Conservation (phyloP, 257 asterid species). For the Salvia miltiorrhiza region DNA sequence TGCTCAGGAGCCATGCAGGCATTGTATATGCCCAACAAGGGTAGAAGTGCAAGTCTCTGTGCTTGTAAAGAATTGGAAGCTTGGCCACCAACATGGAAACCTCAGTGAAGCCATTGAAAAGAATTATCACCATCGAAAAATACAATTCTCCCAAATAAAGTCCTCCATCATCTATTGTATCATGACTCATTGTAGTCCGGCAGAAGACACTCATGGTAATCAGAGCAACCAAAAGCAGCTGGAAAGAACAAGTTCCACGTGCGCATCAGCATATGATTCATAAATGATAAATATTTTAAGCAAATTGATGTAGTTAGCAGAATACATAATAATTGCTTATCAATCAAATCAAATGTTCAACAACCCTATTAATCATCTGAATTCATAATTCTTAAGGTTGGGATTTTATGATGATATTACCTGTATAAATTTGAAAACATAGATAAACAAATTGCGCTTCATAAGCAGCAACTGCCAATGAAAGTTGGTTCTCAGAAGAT, state of each 20-base stretch:
- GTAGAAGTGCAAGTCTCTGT: constrained; percentile 83
- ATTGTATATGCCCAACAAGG: constrained; percentile 94
- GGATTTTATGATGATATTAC: constrained; percentile 33
- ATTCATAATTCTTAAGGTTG: not conserved
- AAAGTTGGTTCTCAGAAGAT: constrained; percentile 71
- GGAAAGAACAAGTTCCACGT: constrained; percentile 28
- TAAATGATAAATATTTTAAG: not conserved
- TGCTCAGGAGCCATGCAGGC: constrained; percentile 88
- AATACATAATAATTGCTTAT: not conserved
- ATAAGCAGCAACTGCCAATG: constrained; percentile 85
- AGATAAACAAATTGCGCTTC: constrained; percentile 85
- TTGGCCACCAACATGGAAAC: constrained; percentile 89
- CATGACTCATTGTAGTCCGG: constrained; percentile 80
- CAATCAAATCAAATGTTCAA: constrained; percentile 17
- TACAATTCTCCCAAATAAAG: constrained; percentile 79
- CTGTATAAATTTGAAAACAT: constrained; percentile 85
- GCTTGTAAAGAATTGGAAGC: constrained; percentile 93
- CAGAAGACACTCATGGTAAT: constrained; percentile 93
- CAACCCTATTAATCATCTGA: constrained; percentile 3
- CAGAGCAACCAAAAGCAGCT: constrained; percentile 84
- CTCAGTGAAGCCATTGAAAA: constrained; percentile 94
- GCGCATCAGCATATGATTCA: constrained; percentile 18
- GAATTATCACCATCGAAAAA: constrained; percentile 84
- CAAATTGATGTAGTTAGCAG: not conserved
- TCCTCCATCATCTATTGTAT: constrained; percentile 86